Evolutionary conservation across 352 stramenopile genomes (phyloP), one percentile per base, ranked within the genome.

Genomic region (Globisporangium echinulatum): DNA sequence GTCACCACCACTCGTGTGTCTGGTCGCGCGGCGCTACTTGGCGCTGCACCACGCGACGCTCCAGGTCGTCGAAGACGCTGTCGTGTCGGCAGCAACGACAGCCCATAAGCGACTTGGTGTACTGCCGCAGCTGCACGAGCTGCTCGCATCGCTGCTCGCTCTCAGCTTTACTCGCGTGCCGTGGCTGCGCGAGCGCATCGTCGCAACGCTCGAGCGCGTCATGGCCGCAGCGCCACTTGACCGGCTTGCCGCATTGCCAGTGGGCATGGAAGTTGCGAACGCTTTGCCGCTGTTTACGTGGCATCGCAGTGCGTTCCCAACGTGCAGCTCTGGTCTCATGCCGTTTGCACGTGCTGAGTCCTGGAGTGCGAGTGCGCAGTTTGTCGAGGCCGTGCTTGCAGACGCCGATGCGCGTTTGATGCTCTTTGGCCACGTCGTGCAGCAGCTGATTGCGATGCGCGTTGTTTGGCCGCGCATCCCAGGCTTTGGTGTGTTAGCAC

Each of bases 381-480:
- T 82, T 13, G 48, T 83, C 13, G 54, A 70, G 14, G 59, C 71
- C 25, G 52, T 85, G 7, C 66, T 85, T 54, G 38, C 37, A 1
- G 65, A 77, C 51, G 64, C 59, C 1, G 77, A 88, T 15, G 56
- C 62, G 13, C 68, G 68, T 15, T 75, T 75, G 52, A 38, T 85
- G n/a, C 58, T 86, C 5, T 51, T 85, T 36, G 75, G 75, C 10
- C 68, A 83, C 57, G 59, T 91, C n/a, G 74, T 89, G 10, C 64
- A 6, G 65, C 71, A 7, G 64, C 70, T 39, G 67, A 44, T 73
- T 72, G 11, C 46, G 67, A 52, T 6, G 54, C 55, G 65, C n/a
- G 78, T 83, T 56, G 74, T 89, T 38, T 91, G 81, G 81, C 79
- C 77, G 61, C 68, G 58, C n/a, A 60, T 91, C 17, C 81, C 79